These are phyloP conservation scores for Fusarium concolor DNA, from an alignment of 2,329 filamentous ascomycete species.

Conservation along the genomic window DNA sequence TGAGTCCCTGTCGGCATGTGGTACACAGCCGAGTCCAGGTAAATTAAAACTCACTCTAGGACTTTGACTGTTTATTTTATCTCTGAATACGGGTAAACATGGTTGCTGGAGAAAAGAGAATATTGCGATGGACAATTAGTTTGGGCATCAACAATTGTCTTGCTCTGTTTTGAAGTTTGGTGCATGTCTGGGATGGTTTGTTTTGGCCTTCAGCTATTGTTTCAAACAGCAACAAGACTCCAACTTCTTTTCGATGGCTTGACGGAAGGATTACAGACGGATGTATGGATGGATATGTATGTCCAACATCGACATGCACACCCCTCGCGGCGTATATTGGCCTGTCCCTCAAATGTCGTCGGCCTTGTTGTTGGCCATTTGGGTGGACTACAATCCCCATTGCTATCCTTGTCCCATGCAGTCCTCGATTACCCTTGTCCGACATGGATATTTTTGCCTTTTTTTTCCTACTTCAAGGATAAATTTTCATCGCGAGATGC, in stretches of 20 bases:
- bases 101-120: background rate
- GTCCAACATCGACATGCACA: conserved; percentile 32
- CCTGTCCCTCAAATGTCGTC: conserved; percentile 34
- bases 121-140: conserved; percentile 16
- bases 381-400: conserved; percentile 37
- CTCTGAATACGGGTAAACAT: conserved; percentile 24
- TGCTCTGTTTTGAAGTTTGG: background rate
- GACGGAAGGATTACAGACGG: conserved; percentile 8
- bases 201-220: conserved; percentile 17
- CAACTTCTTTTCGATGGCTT: conserved; percentile 10
- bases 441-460: conserved; percentile 33
- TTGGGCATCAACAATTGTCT: conserved; percentile 28
- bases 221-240: conserved; percentile 6
- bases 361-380: conserved; percentile 35
- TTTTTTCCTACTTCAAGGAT: conserved; percentile 9
- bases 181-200: conserved; percentile 7
- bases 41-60: conserved; percentile 43
- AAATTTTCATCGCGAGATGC: conserved; percentile 23
- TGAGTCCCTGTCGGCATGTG: conserved; percentile 41
- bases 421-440: conserved; percentile 34
- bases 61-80: conserved; percentile 31
- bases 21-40: conserved; percentile 39
- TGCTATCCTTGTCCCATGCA: conserved; percentile 42
- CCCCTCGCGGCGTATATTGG: conserved; percentile 35
- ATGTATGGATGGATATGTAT: conserved; percentile 23